phyloP scores from a whole-genome alignment of 2,329 filamentous ascomycete genomes.

The Leptographium galeiforme region DNA sequence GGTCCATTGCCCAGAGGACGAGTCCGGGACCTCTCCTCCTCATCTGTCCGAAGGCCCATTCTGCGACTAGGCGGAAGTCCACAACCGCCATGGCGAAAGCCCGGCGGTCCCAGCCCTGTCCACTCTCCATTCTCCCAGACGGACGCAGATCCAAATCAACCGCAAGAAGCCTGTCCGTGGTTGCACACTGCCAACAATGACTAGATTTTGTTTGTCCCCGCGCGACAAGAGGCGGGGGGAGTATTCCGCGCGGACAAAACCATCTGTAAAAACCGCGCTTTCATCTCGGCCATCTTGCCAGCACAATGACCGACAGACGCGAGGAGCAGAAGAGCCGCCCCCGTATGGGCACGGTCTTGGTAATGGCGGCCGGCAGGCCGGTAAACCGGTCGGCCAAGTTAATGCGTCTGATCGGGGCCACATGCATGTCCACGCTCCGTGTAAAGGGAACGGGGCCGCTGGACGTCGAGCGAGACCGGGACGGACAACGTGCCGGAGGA shows the following conservation, averaged over 20 bases:
- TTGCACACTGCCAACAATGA: conserved; percentile 76
- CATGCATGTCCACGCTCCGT: background rate
- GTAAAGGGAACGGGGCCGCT: conserved; percentile 1
- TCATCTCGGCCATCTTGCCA: conserved; percentile 31
- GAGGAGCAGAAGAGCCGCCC: conserved; percentile 17
- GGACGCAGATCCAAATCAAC: background rate
- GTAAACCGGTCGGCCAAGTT: conserved; percentile 30
- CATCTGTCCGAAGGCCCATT: conserved; percentile 4
- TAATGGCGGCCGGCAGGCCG: conserved; percentile 33
- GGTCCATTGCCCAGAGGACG: too few relatives aligned
- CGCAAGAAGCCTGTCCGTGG: conserved; percentile 50
- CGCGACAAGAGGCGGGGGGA: conserved; percentile 32
- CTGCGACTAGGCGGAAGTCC: conserved; percentile 4
- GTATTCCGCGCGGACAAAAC: conserved; percentile 67
- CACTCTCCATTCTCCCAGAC: background rate
- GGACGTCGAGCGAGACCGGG: conserved; percentile 13
- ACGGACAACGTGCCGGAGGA: conserved; percentile 10
- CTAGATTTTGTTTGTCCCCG: conserved; percentile 94
- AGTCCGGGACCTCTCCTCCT: background rate
- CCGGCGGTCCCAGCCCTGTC: background rate
- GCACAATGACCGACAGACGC: conserved; percentile 7
- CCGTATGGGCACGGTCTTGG: background rate
- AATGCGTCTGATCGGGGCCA: conserved; percentile 44
- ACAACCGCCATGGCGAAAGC: conserved; percentile 3
- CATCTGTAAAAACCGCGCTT: conserved; percentile 84